Percentiles rank a stretch among this genome's conserved stretches.
Conservation (phyloP, 2,329 filamentous ascomycete species). For the Trichoderma harzianum region DNA sequence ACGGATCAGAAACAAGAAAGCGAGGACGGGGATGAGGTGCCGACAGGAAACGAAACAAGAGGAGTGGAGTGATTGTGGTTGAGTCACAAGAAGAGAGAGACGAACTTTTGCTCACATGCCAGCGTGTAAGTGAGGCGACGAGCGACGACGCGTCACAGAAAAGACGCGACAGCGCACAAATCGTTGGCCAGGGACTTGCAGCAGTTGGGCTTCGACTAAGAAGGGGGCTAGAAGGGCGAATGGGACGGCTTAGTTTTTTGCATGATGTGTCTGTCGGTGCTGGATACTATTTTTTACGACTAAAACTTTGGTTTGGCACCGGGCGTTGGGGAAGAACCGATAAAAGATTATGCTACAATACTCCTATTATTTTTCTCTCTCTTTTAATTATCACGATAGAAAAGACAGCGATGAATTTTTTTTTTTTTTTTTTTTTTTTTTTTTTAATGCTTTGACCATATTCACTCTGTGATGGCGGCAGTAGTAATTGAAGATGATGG, state of each 20-base stretch:
- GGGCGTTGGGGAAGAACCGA: constrained; percentile 7
- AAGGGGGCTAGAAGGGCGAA: neutral
- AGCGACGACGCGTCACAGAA: constrained; percentile 12
- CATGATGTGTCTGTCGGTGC: constrained; percentile 13
- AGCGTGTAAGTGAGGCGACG: constrained; percentile 11
- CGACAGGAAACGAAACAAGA: constrained; percentile 1
- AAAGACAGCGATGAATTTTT: constrained; percentile 11
- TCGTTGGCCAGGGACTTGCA: constrained; percentile 5
- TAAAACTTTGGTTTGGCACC: neutral
- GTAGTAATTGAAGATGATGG: neutral
- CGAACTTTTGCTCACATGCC: neutral
- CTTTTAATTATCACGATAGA: constrained; percentile 15
- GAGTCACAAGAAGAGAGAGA: neutral
- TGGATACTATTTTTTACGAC: constrained; percentile 7
- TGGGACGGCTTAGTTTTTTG: constrained; percentile 12
- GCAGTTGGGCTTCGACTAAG: neutral
- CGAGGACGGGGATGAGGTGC: constrained; percentile 1
- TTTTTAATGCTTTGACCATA: neutral
- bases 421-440: neutral
- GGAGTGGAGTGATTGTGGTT: neutral
- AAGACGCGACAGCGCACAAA: constrained; percentile 6
- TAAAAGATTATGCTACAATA: constrained; percentile 8
- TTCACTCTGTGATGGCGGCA: neutral
- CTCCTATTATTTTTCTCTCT: neutral
- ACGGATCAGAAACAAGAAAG: constrained; percentile 7